Base-by-base conservation (phyloP, 768 basidiomycete genomes). In the Lactarius pseudohatsudake region DNA sequence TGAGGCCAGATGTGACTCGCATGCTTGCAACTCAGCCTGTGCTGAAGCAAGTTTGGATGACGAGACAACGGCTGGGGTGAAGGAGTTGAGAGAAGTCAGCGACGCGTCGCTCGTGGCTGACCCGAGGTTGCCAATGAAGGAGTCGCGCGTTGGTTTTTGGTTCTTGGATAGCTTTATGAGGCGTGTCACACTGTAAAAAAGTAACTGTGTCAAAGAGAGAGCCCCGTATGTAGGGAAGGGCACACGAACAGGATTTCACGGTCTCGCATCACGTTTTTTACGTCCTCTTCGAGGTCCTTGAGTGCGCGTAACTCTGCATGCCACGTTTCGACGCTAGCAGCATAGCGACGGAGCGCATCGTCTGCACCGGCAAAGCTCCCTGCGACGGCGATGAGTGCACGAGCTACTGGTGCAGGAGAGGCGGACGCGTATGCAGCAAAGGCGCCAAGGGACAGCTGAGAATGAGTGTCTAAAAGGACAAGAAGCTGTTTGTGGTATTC, bases 21-120 rank as follows among this genome's bases (percentile, higher is more conserved):
- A 94, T 10, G 90, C 92, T 71, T 92, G 91, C 22, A 94, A 79
- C 69, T 93, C 89, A 0, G 87, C 79, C 69, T 93, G 92, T 0
- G 91, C 90, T 2, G 84, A 77, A 0, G 79, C 78, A 9, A 91
- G 81, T 72, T 90, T 91, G 20, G 77, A 68, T 3, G 70, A 56
- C 13, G 62, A 38, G 15, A 55, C 16, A 1, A 50, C 30, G 13
- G 54, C 22, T 0, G 38, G 70, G 66, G 30, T 71, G 64, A 54
- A 72, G 45, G 64, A 73, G 47, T 57, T 58, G 64, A 70, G 66
- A 26, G 69, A 71, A 28, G 38, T 67, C 40, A 61, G 60, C 56
- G 50, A 63, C 9, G 0, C 76, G 71, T 16, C 81, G 81, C 40
- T 82, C 72, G 15, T 81, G 77, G 3, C 83, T 82, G 15, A 81